phyloP scores from a whole-genome alignment of 805 yeast genomes.

The Metschnikowia picachoensis region DNA sequence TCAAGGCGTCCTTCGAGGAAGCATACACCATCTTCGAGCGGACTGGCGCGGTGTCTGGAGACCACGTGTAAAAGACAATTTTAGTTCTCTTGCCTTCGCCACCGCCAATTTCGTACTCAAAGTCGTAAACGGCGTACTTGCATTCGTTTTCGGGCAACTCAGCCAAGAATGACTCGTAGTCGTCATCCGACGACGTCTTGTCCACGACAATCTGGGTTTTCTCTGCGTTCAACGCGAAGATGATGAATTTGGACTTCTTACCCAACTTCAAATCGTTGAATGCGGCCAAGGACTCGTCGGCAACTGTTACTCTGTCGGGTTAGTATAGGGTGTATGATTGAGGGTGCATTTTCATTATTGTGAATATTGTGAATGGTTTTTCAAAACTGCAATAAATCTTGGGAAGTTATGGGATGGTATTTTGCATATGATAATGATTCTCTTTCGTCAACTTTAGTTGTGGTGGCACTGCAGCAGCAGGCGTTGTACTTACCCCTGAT shows the following conservation, averaged over 20 bases:
- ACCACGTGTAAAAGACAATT: constrained; percentile 77
- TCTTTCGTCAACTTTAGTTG: no score
- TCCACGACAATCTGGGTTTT: constrained; percentile 91
- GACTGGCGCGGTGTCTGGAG: constrained; percentile 96
- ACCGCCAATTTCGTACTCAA: constrained; percentile 84
- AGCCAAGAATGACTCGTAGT: constrained; percentile 83
- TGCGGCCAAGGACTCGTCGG: constrained; percentile 86
- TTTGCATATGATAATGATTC: no score
- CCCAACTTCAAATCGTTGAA: constrained; percentile 96
- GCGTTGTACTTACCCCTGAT: no score
- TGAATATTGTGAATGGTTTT: not conserved
- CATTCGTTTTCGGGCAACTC: constrained; percentile 94
- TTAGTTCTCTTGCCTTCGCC: constrained; percentile 94
- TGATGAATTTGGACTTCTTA: constrained; percentile 78
- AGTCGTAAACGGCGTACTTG: constrained; percentile 94
- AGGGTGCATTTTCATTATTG: not conserved
- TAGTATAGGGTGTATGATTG: not conserved
- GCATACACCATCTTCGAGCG: constrained; percentile 98
- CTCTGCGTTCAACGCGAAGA: constrained; percentile 75
- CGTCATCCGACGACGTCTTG: constrained; percentile 67
- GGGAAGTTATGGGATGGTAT: no score
- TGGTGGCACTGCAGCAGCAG: no score
- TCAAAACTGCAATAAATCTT: no score
- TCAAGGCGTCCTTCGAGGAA: constrained; percentile 94
- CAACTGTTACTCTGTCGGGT: constrained; percentile 39